Evolutionary conservation across 768 basidiomycete species (phyloP).

Genomic region (Trametes cinnabarina): DNA sequence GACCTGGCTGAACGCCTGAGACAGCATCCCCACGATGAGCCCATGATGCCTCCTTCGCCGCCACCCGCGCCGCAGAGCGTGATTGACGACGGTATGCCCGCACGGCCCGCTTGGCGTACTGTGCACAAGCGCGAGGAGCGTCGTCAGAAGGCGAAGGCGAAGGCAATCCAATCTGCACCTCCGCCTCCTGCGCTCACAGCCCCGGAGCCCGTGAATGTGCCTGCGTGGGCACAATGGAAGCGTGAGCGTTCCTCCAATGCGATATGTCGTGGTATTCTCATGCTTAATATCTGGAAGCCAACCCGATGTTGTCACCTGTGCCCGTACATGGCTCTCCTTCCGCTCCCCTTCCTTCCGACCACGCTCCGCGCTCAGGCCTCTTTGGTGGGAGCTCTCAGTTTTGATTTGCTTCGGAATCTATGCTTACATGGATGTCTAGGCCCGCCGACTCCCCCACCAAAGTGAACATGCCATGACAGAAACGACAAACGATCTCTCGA

Average conservation of each 20-base stretch:
- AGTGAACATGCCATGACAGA: conserved; percentile 13
- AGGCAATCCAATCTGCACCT: conserved; percentile 27
- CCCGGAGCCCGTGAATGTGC: conserved; percentile 49
- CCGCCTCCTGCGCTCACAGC: conserved; percentile 39
- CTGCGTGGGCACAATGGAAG: conserved; percentile 87
- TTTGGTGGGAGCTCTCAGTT: conserved; percentile 49
- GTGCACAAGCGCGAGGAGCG: conserved; percentile 64
- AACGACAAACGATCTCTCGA: neutral
- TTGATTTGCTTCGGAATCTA: too few species aligned
- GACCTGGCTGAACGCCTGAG: conserved; percentile 23
- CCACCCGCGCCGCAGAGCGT: conserved; percentile 45
- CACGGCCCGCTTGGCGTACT: conserved; percentile 72
- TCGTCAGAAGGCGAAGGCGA: conserved; percentile 42
- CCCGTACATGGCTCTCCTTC: conserved; percentile 36
- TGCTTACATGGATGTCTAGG: conserved; percentile 16
- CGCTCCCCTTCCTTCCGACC: conserved; percentile 33
- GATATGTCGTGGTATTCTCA: neutral
- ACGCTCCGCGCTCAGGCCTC: conserved; percentile 53
- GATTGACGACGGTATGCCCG: conserved; percentile 44
- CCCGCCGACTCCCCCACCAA: conserved; percentile 31
- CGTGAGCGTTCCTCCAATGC: conserved; percentile 45
- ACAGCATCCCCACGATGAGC: conserved; percentile 27
- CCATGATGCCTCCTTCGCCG: conserved; percentile 26
- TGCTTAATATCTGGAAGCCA: conserved; percentile 42
- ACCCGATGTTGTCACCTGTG: conserved; percentile 57